These are phyloP conservation scores for Chlorella sp. DNA, from an alignment of 139 green algal genomes.

Conservation along the genomic window DNA sequence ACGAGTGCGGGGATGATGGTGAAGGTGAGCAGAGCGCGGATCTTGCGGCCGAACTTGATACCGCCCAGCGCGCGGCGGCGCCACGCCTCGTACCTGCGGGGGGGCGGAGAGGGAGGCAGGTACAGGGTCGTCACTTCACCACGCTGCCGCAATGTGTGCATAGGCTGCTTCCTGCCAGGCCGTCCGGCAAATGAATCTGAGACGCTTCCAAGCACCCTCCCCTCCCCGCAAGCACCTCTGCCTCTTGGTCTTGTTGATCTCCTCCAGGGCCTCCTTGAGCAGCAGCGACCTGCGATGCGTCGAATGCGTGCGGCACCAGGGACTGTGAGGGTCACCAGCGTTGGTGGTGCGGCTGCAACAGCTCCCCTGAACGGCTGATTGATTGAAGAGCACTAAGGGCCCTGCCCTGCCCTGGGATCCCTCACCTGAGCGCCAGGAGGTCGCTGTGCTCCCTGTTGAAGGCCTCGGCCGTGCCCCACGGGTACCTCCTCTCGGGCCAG, in stretches of 20 bases:
- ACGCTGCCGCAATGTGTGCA: too few relatives aligned
- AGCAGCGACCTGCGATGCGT: constrained; percentile 52
- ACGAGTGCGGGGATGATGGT: constrained; percentile 32
- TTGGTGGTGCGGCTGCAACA: too few relatives aligned
- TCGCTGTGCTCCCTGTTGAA: constrained; percentile 75
- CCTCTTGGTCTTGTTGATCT: constrained; percentile 51
- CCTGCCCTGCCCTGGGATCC: not conserved
- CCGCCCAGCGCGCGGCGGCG: constrained; percentile 25
- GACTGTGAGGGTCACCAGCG: too few relatives aligned
- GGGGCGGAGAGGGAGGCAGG: too few relatives aligned
- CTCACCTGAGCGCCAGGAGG: constrained; percentile 61
- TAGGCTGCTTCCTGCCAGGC: too few relatives aligned
- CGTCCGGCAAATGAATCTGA: too few relatives aligned
- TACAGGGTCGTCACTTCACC: too few relatives aligned
- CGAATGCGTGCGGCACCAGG: too few relatives aligned
- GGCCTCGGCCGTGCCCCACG: constrained; percentile 61
- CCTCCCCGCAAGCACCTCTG: too few relatives aligned
- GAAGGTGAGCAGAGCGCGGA: constrained; percentile 20
- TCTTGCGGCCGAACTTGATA: constrained; percentile 14
- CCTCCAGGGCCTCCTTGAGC: constrained; percentile 61
- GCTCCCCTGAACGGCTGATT: too few relatives aligned
- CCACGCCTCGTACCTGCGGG: constrained; percentile 53
- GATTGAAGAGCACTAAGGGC: too few relatives aligned
- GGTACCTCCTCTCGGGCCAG: constrained; percentile 67
- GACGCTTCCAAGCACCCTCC: too few relatives aligned